phyloP scores from a whole-genome alignment of 176 grass and related monocot genomes.

The Themeda triandra region DNA sequence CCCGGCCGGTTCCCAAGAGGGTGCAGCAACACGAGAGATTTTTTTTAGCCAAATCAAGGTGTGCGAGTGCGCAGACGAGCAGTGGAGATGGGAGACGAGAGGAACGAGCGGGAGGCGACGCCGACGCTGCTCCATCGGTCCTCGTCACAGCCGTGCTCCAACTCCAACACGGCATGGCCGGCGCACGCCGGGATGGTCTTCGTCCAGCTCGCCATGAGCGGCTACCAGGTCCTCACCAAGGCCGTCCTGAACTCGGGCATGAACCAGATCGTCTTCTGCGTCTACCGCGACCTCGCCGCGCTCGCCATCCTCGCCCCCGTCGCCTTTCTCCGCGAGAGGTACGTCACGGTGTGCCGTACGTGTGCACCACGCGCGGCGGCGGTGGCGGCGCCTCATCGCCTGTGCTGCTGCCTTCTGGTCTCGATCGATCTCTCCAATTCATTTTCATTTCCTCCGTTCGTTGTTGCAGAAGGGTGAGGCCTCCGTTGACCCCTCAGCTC shows the following conservation, averaged over 20 bases:
- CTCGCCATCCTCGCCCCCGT: constrained; percentile 66
- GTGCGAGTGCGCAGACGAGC: neutral
- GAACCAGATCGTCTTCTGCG: constrained; percentile 94
- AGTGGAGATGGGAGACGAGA: neutral
- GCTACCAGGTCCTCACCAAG: constrained; percentile 97
- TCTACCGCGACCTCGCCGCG: constrained; percentile 89
- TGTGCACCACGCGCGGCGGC: neutral
- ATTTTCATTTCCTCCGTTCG: neutral
- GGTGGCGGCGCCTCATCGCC: too few relatives aligned
- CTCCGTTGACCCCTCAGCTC: constrained; percentile 49
- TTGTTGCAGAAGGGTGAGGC: constrained; percentile 42
- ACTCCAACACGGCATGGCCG: constrained; percentile 49
- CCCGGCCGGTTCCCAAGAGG: neutral
- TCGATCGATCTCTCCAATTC: neutral
- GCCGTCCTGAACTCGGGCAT: constrained; percentile 92
- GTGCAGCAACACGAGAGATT: neutral
- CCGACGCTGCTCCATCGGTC: neutral
- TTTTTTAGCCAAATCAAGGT: neutral
- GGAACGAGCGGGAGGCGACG: neutral
- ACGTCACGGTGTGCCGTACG: neutral
- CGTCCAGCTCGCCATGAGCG: constrained; percentile 72
- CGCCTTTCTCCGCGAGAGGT: constrained; percentile 73
- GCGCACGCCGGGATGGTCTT: constrained; percentile 81
- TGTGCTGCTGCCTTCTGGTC: too few relatives aligned
- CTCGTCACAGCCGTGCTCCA: constrained; percentile 5